phyloP scores from a whole-genome alignment of 257 asterid genomes.

The Ocimum tenuiflorum region DNA sequence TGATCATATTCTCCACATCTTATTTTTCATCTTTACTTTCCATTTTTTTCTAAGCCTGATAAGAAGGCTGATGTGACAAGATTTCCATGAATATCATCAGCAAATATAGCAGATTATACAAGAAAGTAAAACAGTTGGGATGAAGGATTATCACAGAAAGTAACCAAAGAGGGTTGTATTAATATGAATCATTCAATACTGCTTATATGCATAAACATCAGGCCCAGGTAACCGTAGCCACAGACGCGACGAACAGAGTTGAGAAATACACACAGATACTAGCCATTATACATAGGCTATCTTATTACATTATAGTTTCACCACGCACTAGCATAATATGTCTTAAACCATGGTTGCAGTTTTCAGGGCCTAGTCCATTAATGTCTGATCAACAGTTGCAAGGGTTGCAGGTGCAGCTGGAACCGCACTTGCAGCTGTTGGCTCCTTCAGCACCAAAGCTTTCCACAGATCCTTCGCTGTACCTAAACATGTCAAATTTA shows the following conservation, averaged over 20 bases:
- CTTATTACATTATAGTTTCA: conserved; percentile 11
- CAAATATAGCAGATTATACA: background rate
- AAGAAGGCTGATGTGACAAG: background rate
- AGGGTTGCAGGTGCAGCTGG: conserved; percentile 43
- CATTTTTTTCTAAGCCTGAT: no score
- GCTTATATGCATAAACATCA: background rate
- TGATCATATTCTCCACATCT: no score
- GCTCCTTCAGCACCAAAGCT: conserved; percentile 46
- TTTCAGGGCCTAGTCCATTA: background rate
- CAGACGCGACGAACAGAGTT: background rate
- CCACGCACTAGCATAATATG: conserved; percentile 6
- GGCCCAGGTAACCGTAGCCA: conserved; percentile 6
- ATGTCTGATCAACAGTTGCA: conserved; percentile 37
- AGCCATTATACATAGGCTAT: background rate
- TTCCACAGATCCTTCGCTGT: conserved; percentile 26
- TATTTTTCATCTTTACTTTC: no score
- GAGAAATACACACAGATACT: background rate
- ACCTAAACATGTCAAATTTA: conserved; percentile 7
- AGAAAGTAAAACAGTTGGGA: background rate
- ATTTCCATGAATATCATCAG: background rate
- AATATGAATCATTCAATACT: background rate
- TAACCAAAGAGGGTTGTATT: conserved; percentile 1
- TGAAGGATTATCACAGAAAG: background rate
- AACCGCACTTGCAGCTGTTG: conserved; percentile 42
- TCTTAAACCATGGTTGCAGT: background rate